Base-by-base conservation (phyloP, 2,329 filamentous ascomycete genomes). In the Phyllosticta citrichinensis region DNA sequence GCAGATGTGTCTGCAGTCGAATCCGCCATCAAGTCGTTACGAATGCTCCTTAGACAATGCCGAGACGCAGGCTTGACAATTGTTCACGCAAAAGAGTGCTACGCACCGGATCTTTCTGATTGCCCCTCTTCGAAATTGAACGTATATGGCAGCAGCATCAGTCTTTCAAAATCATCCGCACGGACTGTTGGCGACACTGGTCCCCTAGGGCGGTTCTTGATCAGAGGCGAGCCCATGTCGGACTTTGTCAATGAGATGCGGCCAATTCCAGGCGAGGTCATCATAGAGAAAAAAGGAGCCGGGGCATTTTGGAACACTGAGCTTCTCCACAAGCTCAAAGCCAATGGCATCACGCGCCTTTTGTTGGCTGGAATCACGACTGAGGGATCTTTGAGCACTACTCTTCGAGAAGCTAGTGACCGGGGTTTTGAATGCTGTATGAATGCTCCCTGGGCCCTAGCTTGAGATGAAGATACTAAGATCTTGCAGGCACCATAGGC, bases 381-480 rank as follows among this genome's bases (percentile, higher is more conserved):
- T 0, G 81, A 84, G 68, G 81, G 80, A 64, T 84, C 81, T 65
- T 81, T 85, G 57, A 79, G 79, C 9, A 81, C 80, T 0, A 82
- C 81, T 0, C 73, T 81, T 2, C 73, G 81, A 47, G 83, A 85
- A 69, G 80, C 80, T 33, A 81, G 81, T 62, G 83, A 85, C 65
- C 77, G 83, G n/a, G 83, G 83, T 0, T 84, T 83, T 64, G 80
- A 85, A 66, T 83, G 80, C 68, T 84, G 82, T 72, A 75, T 64
- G 68, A 64, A 10, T 19, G 19, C 51, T 47, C 25, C 20, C 14
- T 22, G 17, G 2, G 22, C 47, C 5, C 20, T 10, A 4, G 9
- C 53, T 30, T n/a, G 14, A 35, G 52, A 4, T 57, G 20, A 58
- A 12, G 25, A 30, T 25, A 40, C 65, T 80, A 76, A 67, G 50